Percentiles rank a stretch among this genome's conserved stretches.
phyloP scores from a whole-genome alignment of 495 filamentous ascomycete genomes.

The Sordaria brevicollis region DNA sequence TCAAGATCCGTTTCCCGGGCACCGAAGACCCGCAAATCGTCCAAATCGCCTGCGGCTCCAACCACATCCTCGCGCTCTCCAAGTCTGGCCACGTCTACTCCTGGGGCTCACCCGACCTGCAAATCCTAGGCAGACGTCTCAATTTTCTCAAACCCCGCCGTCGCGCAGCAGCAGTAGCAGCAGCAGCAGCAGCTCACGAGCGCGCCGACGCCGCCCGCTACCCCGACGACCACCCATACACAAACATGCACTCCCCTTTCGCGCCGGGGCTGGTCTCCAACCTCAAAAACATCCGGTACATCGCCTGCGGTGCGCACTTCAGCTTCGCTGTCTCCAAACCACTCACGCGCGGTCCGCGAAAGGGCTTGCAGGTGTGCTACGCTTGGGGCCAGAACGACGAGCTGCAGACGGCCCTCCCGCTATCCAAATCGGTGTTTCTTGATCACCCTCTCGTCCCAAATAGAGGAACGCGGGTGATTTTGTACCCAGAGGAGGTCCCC shows the following conservation, averaged over 20 bases:
- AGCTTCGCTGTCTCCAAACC: constrained; percentile 53
- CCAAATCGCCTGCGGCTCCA: constrained; percentile 47
- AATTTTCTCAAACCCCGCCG: too few species aligned
- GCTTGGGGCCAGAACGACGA: constrained; percentile 81
- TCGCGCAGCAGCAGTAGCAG: too few species aligned
- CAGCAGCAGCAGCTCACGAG: too few species aligned
- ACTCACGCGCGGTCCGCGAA: neutral
- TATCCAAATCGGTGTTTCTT: constrained; percentile 49
- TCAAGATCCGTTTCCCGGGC: constrained; percentile 23
- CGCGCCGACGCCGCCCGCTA: constrained; percentile 40
- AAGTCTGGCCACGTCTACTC: constrained; percentile 47
- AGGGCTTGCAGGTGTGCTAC: constrained; percentile 57
- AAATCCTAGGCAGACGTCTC: constrained; percentile 51
- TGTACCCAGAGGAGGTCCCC: constrained; percentile 44
- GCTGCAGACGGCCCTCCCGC: constrained; percentile 54
- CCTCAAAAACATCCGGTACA: constrained; percentile 38
- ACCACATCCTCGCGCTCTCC: constrained; percentile 59
- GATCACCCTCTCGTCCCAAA: too few species aligned
- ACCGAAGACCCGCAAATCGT: constrained; percentile 36
- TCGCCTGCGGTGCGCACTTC: constrained; percentile 53
- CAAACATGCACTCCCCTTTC: constrained; percentile 30
- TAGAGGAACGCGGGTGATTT: neutral
- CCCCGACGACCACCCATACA: constrained; percentile 31
- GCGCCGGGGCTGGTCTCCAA: constrained; percentile 46
- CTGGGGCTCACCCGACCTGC: constrained; percentile 62